Evolutionary conservation across 1,139 yeast genomes (phyloP).

Genomic region (Protomyces arabidopsidicola): DNA sequence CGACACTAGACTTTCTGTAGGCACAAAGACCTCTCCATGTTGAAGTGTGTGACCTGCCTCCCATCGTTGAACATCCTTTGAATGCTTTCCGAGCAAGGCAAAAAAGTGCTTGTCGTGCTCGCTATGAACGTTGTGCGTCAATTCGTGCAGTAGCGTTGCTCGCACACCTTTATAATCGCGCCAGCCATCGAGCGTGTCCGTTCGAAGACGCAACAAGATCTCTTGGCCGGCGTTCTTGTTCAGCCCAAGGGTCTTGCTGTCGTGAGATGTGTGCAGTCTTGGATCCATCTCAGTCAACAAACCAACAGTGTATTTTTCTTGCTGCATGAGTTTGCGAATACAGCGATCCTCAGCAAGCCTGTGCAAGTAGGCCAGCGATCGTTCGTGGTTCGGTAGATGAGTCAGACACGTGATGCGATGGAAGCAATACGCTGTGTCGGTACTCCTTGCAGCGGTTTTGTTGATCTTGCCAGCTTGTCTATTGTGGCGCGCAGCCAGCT

Average conservation of each 20-base stretch:
- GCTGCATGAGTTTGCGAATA: constrained; percentile 41
- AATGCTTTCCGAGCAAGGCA: constrained; percentile 40
- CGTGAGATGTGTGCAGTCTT: constrained; percentile 39
- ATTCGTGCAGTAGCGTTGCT: constrained; percentile 43
- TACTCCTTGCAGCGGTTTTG: background rate
- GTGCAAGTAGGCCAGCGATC: constrained; percentile 38
- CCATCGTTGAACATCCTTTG: constrained; percentile 37
- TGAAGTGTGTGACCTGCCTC: constrained; percentile 36
- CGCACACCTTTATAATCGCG: constrained; percentile 41
- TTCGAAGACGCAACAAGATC: constrained; percentile 42
- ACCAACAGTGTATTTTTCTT: constrained; percentile 41
- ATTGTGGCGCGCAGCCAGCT: background rate
- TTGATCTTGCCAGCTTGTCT: background rate
- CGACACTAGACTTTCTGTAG: background rate
- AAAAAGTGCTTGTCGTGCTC: constrained; percentile 43
- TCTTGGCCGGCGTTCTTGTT: constrained; percentile 42
- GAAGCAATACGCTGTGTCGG: constrained; percentile 38
- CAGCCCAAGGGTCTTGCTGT: constrained; percentile 38
- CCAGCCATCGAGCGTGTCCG: constrained; percentile 44
- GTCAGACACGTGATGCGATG: constrained; percentile 39
- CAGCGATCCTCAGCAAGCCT: constrained; percentile 41
- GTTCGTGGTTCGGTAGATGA: constrained; percentile 39
- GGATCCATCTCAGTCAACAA: constrained; percentile 44
- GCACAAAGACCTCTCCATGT: constrained; percentile 30
- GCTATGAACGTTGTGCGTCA: constrained; percentile 42